Base-by-base conservation (phyloP, 208 protist species). In the Tritrichomonas musculus region DNA sequence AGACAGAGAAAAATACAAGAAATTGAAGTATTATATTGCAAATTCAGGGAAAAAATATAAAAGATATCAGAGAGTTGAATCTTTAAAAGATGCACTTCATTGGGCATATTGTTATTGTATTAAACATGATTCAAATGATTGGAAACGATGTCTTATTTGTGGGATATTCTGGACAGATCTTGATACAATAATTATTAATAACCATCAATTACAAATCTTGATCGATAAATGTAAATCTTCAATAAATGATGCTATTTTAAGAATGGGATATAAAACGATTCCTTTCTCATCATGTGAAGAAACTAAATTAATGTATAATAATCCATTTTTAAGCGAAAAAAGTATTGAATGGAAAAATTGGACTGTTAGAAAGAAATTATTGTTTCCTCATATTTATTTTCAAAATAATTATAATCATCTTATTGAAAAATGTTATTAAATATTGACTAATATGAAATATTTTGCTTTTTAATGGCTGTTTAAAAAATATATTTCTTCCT, bases 201-300 rank as follows among this genome's bases (percentile, higher is more conserved):
- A n/a, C 17, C 41, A 47, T 11, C 77, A 88, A 88, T 88, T 88
- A 39, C 33, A 39, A 57, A 3, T 88, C 1, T 47, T 88, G 25
- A 49, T 57, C 39, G 27, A 53, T 4, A 88, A 88, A 88, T 88
- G 77, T 30, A 88, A 88, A 27, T 88, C 77, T 57, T 88, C 77
- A 57, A 88, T 88, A 1, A 88, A 88, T 57, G 77, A 27, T 60
- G 20, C 47, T 0, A 5, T 88, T 17, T 47, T 41, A 14, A 57
- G 39, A 57, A 88, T 88, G 41, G 77, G 77, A 2, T 88, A 57
- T 30, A 49, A 39, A 22, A 53, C 77, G 1, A 33, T 47, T 57
- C 44, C n/a, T n/a, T n/a, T n/a, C n/a, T n/a, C n/a, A n/a, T n/a
- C n/a, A n/a, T n/a, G n/a, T n/a, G n/a, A n/a, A n/a, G n/a, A n/a